Evolutionary conservation across 768 basidiomycete genomes (phyloP).

Genomic region (Kwoniella newhampshirensis): DNA sequence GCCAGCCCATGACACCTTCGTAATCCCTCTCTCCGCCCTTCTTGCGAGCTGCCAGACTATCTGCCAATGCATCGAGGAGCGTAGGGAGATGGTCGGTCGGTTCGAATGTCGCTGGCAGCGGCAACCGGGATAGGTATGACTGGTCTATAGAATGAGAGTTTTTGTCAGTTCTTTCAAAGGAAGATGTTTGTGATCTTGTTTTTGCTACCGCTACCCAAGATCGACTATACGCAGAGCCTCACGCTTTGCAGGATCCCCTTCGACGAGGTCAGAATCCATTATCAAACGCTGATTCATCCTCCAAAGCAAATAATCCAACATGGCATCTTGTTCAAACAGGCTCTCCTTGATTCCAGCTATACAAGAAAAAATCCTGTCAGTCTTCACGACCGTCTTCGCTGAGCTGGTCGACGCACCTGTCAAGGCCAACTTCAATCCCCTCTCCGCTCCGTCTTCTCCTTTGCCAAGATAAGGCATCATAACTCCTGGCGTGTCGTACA

Average conservation of each 20-base stretch:
- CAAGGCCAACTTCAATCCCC: constrained; percentile 86
- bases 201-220: background rate
- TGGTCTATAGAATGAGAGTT: constrained; percentile 18
- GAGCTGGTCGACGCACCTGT: constrained; percentile 63
- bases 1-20: constrained; percentile 71
- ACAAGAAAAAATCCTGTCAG: background rate
- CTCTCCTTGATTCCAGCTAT: constrained; percentile 78
- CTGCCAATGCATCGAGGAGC: constrained; percentile 70
- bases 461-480: constrained; percentile 93
- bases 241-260: constrained; percentile 39
- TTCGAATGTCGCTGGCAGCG: constrained; percentile 58
- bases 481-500: constrained; percentile 93
- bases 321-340: constrained; percentile 76
- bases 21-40: constrained; percentile 73
- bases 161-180: background rate
- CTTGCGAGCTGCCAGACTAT: constrained; percentile 75
- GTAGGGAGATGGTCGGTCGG: constrained; percentile 65
- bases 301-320: constrained; percentile 83
- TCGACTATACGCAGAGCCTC: constrained; percentile 49
- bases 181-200: background rate
- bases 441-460: constrained; percentile 80
- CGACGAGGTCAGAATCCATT: constrained; percentile 15
- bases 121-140: constrained; percentile 27
- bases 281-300: constrained; percentile 65
- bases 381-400: background rate